phyloP scores from a whole-genome alignment of 139 green algal genomes.

The Chlamydomonas incerta region DNA sequence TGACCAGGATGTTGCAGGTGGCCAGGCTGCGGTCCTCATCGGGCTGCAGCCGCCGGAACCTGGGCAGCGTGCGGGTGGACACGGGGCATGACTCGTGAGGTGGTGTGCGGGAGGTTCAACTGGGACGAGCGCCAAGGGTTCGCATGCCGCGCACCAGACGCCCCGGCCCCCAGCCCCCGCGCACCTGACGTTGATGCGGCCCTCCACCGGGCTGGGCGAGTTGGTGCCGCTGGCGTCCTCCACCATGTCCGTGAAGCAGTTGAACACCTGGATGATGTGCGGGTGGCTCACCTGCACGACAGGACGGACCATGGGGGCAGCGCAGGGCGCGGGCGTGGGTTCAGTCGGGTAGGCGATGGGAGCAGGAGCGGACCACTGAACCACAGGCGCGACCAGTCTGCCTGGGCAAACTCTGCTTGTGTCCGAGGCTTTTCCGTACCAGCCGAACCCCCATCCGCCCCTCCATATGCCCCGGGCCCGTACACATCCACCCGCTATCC shows the following conservation, averaged over 20 bases:
- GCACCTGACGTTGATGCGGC: slow-evolving; percentile 65
- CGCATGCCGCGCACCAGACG: too few species aligned
- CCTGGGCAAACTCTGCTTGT: too few species aligned
- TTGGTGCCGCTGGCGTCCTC: slow-evolving; percentile 66
- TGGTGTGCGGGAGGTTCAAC: too few species aligned
- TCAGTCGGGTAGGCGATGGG: too few species aligned
- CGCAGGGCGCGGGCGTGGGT: not conserved
- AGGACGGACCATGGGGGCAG: not conserved
- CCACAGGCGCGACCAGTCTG: too few species aligned
- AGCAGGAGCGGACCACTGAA: too few species aligned
- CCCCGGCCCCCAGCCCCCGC: not conserved
- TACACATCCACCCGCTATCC: not conserved
- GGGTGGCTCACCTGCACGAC: slow-evolving; percentile 41
- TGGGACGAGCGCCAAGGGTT: too few species aligned
- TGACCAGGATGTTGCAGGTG: slow-evolving; percentile 75
- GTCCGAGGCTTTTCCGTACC: too few species aligned
- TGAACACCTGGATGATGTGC: slow-evolving; percentile 70
- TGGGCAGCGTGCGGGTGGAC: not conserved
- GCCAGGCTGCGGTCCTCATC: slow-evolving; percentile 68
- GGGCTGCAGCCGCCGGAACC: slow-evolving; percentile 63
- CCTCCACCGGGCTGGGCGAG: slow-evolving; percentile 45
- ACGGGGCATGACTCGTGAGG: too few species aligned
- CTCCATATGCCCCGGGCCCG: too few species aligned
- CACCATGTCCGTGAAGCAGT: slow-evolving; percentile 77
- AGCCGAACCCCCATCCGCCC: too few species aligned